These are phyloP conservation scores for Coemansia sp. DNA, from an alignment of 192 early-diverging fungal species.

Conservation along the genomic window DNA sequence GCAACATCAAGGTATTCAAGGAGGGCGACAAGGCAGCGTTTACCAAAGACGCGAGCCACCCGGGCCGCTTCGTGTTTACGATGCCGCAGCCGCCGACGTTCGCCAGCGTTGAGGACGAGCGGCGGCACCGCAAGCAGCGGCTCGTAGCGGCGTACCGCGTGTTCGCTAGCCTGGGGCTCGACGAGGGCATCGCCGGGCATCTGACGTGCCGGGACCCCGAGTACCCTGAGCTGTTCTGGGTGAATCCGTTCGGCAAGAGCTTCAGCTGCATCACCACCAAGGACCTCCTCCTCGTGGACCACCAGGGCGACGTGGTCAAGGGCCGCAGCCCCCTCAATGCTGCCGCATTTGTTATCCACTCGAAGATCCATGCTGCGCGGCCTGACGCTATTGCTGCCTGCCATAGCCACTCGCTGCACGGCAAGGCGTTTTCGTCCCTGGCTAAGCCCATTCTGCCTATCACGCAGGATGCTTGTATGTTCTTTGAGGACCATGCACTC, in stretches of 20 bases:
- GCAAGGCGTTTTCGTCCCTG: constrained; percentile 60
- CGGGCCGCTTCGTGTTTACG: constrained; percentile 45
- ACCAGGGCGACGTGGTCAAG: constrained; percentile 53
- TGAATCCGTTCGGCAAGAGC: constrained; percentile 59
- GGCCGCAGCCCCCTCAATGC: constrained; percentile 57
- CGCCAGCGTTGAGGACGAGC: constrained; percentile 49
- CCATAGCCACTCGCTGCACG: constrained; percentile 64
- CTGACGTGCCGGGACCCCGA: constrained; percentile 62
- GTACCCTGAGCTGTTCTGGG: constrained; percentile 60
- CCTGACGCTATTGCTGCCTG: constrained; percentile 55
- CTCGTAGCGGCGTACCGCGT: constrained; percentile 61
- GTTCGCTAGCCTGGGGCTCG: constrained; percentile 58
- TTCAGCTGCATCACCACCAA: constrained; percentile 57
- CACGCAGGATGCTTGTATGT: constrained; percentile 64
- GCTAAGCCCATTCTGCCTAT: constrained; percentile 52
- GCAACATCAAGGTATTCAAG: constrained; percentile 25
- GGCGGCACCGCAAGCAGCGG: constrained; percentile 58
- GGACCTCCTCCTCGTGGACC: constrained; percentile 61
- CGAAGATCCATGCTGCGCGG: constrained; percentile 55
- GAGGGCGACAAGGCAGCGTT: constrained; percentile 28
- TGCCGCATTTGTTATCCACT: constrained; percentile 64
- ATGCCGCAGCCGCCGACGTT: constrained; percentile 54
- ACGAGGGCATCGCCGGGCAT: constrained; percentile 66
- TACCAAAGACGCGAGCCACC: constrained; percentile 40
- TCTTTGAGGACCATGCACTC: constrained; percentile 57